Percentiles rank a stretch among this genome's conserved stretches.
Conservation (phyloP, 345 rosid species). For the Rhodomyrtus tomentosa region DNA sequence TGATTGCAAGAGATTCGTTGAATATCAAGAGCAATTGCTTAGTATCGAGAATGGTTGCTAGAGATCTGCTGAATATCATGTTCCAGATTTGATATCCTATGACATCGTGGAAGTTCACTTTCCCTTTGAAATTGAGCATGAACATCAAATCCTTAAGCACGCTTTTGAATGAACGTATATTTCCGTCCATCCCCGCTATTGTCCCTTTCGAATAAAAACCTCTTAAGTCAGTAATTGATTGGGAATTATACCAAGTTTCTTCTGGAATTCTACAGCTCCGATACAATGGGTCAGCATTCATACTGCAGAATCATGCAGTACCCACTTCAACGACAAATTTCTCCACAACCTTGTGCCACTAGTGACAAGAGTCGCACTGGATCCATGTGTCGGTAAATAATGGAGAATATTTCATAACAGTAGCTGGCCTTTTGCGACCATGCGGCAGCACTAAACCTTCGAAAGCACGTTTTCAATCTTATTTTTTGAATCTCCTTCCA, state of each 20-base stretch:
- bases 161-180: slow-evolving; percentile 59
- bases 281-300: slow-evolving; percentile 56
- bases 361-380: slow-evolving; percentile 83
- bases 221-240: slow-evolving; percentile 49
- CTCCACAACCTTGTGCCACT: slow-evolving; percentile 74
- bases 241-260: slow-evolving; percentile 53
- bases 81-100: too few species aligned
- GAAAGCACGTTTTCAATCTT: slow-evolving; percentile 69
- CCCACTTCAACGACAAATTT: slow-evolving; percentile 26
- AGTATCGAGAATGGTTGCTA: too few species aligned
- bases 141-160: slow-evolving; percentile 83
- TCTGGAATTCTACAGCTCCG: slow-evolving; percentile 66
- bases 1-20: too few species aligned
- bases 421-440: slow-evolving; percentile 16
- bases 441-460: slow-evolving; percentile 20
- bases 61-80: too few species aligned
- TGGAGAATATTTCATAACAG: slow-evolving; percentile 14
- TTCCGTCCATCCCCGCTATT: slow-evolving; percentile 43
- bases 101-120: too few species aligned
- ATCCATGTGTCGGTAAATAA: slow-evolving; percentile 57
- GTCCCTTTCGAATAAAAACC: slow-evolving; percentile 67
- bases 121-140: slow-evolving; percentile 21
- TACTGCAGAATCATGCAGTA: slow-evolving; percentile 89
- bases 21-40: too few species aligned
- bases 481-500: slow-evolving; percentile 34